Percentiles rank a stretch among this genome's conserved stretches.
Evolutionary conservation across 495 filamentous ascomycete species (phyloP).

Genomic region (Neurospora sp.): DNA sequence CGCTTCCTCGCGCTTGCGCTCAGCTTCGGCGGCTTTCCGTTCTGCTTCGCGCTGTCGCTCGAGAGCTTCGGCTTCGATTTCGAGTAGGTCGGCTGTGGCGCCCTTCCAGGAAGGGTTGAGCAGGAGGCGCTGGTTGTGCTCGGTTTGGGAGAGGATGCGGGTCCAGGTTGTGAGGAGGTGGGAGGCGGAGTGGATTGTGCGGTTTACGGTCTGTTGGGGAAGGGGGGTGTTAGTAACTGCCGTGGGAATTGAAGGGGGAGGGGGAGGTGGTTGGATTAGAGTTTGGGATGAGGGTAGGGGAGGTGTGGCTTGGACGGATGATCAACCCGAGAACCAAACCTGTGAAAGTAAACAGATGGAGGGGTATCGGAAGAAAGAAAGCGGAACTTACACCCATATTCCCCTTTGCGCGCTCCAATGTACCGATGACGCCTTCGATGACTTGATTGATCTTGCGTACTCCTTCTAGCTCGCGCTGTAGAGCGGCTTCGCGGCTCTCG

Average conservation of each 20-base stretch:
- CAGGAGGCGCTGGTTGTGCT: conserved; percentile 90
- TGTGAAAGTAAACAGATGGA: not conserved
- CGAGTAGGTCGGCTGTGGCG: conserved; percentile 68
- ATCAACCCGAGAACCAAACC: not conserved
- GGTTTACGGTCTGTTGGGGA: conserved; percentile 59
- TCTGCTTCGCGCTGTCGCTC: conserved; percentile 63
- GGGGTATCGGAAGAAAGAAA: not conserved
- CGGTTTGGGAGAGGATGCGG: conserved; percentile 87
- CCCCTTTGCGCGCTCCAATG: conserved; percentile 66
- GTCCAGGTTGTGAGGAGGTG: conserved; percentile 95
- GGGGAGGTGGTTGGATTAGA: too few relatives aligned
- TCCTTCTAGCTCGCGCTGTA: conserved; percentile 69
- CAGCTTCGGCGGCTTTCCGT: conserved; percentile 62
- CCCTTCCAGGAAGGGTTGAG: conserved; percentile 86
- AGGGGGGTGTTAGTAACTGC: not conserved
- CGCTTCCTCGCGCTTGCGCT: conserved; percentile 62
- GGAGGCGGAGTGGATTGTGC: conserved; percentile 78
- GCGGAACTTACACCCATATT: conserved; percentile 72
- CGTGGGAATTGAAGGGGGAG: too few relatives aligned
- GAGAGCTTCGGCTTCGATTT: conserved; percentile 68
- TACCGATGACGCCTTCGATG: conserved; percentile 73
- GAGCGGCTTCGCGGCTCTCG: conserved; percentile 59
- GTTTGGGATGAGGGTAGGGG: too few relatives aligned
- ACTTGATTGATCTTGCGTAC: conserved; percentile 78
- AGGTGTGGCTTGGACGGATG: not conserved